phyloP scores from a whole-genome alignment of 2,329 filamentous ascomycete genomes.

The Diplodia sapinea region DNA sequence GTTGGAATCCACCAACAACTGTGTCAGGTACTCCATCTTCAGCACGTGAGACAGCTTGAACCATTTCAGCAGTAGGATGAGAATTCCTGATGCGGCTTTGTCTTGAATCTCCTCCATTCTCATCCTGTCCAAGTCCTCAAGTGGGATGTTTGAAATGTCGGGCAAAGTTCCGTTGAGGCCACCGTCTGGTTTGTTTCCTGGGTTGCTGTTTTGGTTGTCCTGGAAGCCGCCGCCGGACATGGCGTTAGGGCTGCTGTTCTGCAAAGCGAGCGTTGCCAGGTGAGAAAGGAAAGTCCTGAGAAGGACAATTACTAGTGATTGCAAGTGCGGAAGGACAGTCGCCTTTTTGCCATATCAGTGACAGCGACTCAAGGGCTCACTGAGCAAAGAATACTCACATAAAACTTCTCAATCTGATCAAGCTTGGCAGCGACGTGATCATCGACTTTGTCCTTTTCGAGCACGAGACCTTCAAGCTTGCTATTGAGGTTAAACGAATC shows the following conservation, averaged over 20 bases:
- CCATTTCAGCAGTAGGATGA: constrained; percentile 93
- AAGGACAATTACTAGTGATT: constrained; percentile 91
- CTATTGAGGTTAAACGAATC: constrained; percentile 49
- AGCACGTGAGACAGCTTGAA: constrained; percentile 92
- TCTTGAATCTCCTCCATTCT: constrained; percentile 84
- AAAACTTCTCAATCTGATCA: constrained; percentile 78
- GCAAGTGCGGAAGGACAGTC: constrained; percentile 79
- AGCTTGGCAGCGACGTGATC: constrained; percentile 55
- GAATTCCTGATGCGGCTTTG: constrained; percentile 88
- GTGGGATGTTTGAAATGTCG: constrained; percentile 40
- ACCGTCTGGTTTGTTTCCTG: constrained; percentile 41
- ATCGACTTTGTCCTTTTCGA: constrained; percentile 54
- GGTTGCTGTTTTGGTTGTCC: constrained; percentile 49
- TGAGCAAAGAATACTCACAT: constrained; percentile 64
- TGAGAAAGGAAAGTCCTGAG: constrained; percentile 87
- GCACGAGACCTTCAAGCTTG: constrained; percentile 10
- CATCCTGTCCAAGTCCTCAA: constrained; percentile 80
- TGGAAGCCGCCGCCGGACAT: constrained; percentile 42
- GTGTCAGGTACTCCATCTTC: constrained; percentile 94
- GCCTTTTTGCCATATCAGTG: constrained; percentile 56
- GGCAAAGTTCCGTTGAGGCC: constrained; percentile 39
- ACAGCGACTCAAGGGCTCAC: not conserved
- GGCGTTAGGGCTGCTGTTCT: constrained; percentile 54
- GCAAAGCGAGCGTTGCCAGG: constrained; percentile 80
- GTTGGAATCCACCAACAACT: constrained; percentile 91